Base-by-base conservation (phyloP, 257 asterid genomes). In the Jasminum sambac region DNA sequence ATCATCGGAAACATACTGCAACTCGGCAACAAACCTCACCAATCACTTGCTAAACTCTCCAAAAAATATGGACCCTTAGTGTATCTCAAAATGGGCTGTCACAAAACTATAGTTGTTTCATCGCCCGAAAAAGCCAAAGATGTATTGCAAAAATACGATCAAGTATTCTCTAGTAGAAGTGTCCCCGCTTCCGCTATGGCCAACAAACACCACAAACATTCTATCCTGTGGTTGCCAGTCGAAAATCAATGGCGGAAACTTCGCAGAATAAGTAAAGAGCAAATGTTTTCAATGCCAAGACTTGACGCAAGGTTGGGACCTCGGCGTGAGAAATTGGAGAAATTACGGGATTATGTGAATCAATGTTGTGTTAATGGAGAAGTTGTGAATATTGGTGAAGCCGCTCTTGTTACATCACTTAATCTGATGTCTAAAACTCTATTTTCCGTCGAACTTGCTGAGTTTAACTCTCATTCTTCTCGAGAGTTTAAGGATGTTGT, bases 11-110 rank as follows among this genome's bases (percentile, higher is more conserved):
- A n/a, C n/a, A n/a, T n/a, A n/a, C n/a, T n/a, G n/a, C n/a, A n/a
- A n/a, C n/a, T n/a, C n/a, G n/a, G n/a, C n/a, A n/a, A n/a, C n/a
- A n/a, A n/a, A 5, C 82, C 78, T 24, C 76, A 73, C 60, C 66
- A 64, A 26, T 63, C 78, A 5, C 69, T 78, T 3, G 62, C 76
- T 9, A 69, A 40, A 36, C 72, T 78, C 25, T 38, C 81, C 38
- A 24, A 66, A 59, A 74, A 24, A 10, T 72, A 72, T 66, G 80
- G 80, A n/a, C 74, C 78, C 36, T 11, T 77, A 0, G 69, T 76
- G 64, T 58, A 63, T 26, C 66, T 74, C 1, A 71, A 59, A 57
- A 74, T 79, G 0, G 83, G 78, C 1, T 66, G 63, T 59, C 37
- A 6, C 0, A 39, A 40, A 36, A 34, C 68, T 0, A 40, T 79